phyloP scores from a whole-genome alignment of 164 flowering plant species.

The Litsea cubeba region DNA sequence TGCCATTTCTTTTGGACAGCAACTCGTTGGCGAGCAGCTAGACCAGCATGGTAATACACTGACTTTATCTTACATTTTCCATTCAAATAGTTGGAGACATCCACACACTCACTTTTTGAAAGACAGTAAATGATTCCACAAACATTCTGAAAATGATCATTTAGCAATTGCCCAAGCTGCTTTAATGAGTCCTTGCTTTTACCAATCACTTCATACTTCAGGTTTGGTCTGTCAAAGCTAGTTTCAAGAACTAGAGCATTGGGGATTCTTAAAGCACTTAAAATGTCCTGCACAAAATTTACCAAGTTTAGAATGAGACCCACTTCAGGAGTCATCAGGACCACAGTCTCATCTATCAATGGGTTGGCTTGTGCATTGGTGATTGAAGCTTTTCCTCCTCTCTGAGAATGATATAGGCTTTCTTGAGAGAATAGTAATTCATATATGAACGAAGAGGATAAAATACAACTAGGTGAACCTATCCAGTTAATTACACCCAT shows the following conservation, averaged over 20 bases:
- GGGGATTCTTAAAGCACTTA: slow-evolving; percentile 72
- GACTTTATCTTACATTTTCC: slow-evolving; percentile 71
- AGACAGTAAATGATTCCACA: slow-evolving; percentile 96
- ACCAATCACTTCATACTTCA: slow-evolving; percentile 81
- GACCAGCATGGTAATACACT: slow-evolving; percentile 89
- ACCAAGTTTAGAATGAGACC: not conserved
- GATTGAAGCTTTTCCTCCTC: not conserved
- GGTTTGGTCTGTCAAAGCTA: slow-evolving; percentile 96
- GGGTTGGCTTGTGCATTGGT: not conserved
- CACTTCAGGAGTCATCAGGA: not conserved
- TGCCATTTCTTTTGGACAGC: slow-evolving; percentile 85
- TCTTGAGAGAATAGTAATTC: too few relatives aligned
- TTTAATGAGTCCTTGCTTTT: slow-evolving; percentile 76
- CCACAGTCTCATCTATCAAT: not conserved
- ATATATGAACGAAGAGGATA: too few relatives aligned
- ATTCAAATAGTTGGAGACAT: slow-evolving; percentile 70
- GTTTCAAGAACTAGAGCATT: slow-evolving; percentile 78
- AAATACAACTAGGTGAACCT: too few relatives aligned
- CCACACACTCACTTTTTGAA: slow-evolving; percentile 85
- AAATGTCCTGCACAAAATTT: slow-evolving; percentile 60
- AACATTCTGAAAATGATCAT: slow-evolving; percentile 50
- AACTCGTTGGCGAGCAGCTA: slow-evolving; percentile 73
- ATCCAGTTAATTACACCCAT: too few relatives aligned
- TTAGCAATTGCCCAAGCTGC: slow-evolving; percentile 73
- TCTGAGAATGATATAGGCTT: too few relatives aligned